phyloP scores from a whole-genome alignment of 495 filamentous ascomycete species.

The Chaetomidium leptoderma region DNA sequence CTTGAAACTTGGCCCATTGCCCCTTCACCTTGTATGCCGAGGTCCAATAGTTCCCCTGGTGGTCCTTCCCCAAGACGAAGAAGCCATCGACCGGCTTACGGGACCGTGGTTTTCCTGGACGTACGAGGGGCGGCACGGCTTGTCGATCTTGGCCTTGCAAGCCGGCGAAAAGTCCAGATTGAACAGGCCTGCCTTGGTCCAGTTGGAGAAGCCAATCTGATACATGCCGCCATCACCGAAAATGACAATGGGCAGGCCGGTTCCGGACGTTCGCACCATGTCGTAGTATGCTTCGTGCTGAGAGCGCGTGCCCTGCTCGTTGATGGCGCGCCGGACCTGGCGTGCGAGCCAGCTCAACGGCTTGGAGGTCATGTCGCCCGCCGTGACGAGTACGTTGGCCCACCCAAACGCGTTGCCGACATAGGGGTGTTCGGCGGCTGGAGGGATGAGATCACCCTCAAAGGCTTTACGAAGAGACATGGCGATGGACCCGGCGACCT shows the following conservation, averaged over 20 bases:
- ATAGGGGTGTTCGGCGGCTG: conserved; percentile 23
- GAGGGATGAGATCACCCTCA: conserved; percentile 27
- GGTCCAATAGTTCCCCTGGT: conserved; percentile 48
- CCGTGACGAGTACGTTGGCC: conserved; percentile 34
- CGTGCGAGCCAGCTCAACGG: conserved; percentile 41
- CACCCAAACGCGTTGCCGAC: conserved; percentile 35
- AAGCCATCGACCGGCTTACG: conserved; percentile 32
- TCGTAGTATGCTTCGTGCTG: conserved; percentile 41
- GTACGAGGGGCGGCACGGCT: conserved; percentile 18
- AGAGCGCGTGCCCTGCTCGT: conserved; percentile 42
- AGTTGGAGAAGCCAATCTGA: conserved; percentile 43
- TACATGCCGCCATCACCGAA: conserved; percentile 41
- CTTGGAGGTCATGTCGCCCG: conserved; percentile 33
- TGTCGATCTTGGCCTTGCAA: background rate
- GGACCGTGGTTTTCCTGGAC: conserved; percentile 35
- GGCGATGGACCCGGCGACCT: conserved; percentile 28
- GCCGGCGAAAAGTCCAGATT: conserved; percentile 43
- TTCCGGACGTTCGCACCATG: conserved; percentile 21
- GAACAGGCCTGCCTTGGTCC: conserved; percentile 42
- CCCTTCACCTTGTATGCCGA: conserved; percentile 34
- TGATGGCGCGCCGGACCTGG: conserved; percentile 38
- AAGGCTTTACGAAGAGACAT: conserved; percentile 28
- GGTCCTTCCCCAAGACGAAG: conserved; percentile 47
- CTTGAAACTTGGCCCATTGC: no score
- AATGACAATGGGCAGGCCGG: conserved; percentile 28